Base-by-base conservation (phyloP, 108 stramenopile genomes). In the Schizochytrium sp. region DNA sequence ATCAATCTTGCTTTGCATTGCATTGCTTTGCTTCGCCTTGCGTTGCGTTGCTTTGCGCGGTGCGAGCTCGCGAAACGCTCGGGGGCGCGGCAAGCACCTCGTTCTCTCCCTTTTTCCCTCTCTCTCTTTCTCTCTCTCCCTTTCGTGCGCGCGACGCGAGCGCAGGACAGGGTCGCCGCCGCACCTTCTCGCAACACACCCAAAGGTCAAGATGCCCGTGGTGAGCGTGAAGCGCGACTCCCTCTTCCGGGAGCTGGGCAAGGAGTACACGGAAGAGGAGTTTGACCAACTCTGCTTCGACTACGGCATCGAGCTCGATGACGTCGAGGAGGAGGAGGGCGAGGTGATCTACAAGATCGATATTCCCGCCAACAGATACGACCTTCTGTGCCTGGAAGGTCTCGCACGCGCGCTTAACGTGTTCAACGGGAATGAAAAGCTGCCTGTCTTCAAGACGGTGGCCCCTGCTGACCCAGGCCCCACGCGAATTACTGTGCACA, bases 251-350 rank as follows among this genome's bases (percentile, higher is more conserved):
- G 96, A 96, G 87, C 87, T 99, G 51, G 97, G 97, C 41, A 92
- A 95, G 89, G 95, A 93, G 58, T 99, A 98, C 95, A 97, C 97
- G n/a, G 96, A 98, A 63, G 93, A 98, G 47, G 98, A 97, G 87
- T 99, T 99, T 90, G 98, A 99, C 71, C 96, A 98, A 89, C 95
- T 99, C 0, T 98, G 98, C 93, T 99, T 99, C 93, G 98, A 98
- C 92, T 99, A 99, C 89, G 99, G 99, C 34, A 96, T 99, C 58
- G 99, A 99, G 89, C 93, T 99, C 88, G 99, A 99, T 88, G 99
- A 99, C 89, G 96, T 99, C 57, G 97, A 97, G 23, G 95, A 96
- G 2, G 98, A 98, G 88, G 93, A 93, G 16, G 92, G 90, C 19
- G 94, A 93, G 72, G 94, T 98, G 4, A 91, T 98, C 58, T 99